These are phyloP conservation scores for Fusarium pseudoanthophilum DNA, from an alignment of 2,329 filamentous ascomycete species.

Conservation along the genomic window DNA sequence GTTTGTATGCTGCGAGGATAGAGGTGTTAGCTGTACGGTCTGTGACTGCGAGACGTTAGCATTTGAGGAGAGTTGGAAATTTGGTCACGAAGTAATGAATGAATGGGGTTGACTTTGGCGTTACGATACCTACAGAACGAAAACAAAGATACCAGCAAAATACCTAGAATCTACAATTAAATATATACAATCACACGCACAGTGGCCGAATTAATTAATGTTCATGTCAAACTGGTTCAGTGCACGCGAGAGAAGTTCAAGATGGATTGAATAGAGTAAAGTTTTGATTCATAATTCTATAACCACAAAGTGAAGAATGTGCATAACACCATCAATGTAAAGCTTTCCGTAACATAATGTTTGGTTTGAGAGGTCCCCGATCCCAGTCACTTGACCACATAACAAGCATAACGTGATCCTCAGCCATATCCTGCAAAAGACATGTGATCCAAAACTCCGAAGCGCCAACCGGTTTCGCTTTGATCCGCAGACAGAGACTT, in stretches of 20 bases:
- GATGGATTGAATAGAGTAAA: neutral
- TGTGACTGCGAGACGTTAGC: constrained; percentile 41
- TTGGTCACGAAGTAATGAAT: constrained; percentile 19
- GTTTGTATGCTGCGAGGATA: constrained; percentile 76
- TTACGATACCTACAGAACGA: constrained; percentile 25
- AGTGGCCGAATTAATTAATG: neutral
- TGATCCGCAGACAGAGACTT: neutral
- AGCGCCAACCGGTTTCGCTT: constrained; percentile 5
- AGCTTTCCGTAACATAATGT: neutral
- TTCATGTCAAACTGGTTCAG: too few relatives aligned
- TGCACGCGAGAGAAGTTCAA: neutral
- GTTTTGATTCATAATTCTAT: constrained; percentile 16
- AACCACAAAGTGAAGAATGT: neutral
- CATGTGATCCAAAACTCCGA: constrained; percentile 18
- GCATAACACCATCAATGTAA: neutral
- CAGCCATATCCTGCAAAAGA: neutral
- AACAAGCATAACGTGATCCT: neutral
- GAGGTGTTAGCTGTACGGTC: constrained; percentile 75
- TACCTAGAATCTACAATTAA: constrained; percentile 1
- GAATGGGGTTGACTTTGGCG: constrained; percentile 11
- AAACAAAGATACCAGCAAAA: constrained; percentile 25
- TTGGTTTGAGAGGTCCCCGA: neutral
- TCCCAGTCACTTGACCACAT: neutral
- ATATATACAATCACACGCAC: neutral
- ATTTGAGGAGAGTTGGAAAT: neutral